Evolutionary conservation across 1,139 yeast species (phyloP), one percentile per base, ranked within the genome.

Genomic region (Taphrina deformans): DNA sequence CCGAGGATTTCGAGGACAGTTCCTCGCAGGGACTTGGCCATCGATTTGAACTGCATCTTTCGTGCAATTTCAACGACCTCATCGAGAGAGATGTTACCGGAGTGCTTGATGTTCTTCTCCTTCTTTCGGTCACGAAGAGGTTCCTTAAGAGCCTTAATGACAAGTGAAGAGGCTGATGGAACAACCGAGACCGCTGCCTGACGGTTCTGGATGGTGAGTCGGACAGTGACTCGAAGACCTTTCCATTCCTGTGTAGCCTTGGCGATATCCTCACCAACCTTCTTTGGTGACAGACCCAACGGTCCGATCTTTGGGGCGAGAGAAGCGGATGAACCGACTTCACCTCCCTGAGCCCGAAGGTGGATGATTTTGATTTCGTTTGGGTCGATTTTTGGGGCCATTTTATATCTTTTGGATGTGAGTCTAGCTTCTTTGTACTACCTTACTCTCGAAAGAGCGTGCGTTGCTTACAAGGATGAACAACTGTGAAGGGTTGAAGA

Each of bases 301-400:
- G 99, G 99, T 89, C 99, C 99, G 79, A 93, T 93, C 91, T 93
- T 93, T 80, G 99, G 99, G 76, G 99, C 99, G 79, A 95, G 89
- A 73, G 99, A 97, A 74, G 99, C 89, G 72, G 99, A 92, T 79
- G 98, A 97, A 86, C 98, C 99, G 78, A 95, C 96, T 86, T 93
- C 99, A 86, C 99, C 99, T 88, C 99, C 99, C 76, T 92, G 96
- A 82, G 99, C 98, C 89, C 99, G 90, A 83, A 93, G 85, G 91
- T 92, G 93, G 84, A 93, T 86, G 89, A 84, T 90, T 84, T 92
- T 92, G 80, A 93, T 97, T 89, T 93, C 99, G 85, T 76, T 83
- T 80, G 99, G 99, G 83, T 93, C 99, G 85, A 92, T 85, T 86
- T 93, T 89, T 86, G 96, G 67, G 5, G 68, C 62, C 67, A 69